phyloP scores from a whole-genome alignment of 2,329 filamentous ascomycete species.

The Penicillium sp. region DNA sequence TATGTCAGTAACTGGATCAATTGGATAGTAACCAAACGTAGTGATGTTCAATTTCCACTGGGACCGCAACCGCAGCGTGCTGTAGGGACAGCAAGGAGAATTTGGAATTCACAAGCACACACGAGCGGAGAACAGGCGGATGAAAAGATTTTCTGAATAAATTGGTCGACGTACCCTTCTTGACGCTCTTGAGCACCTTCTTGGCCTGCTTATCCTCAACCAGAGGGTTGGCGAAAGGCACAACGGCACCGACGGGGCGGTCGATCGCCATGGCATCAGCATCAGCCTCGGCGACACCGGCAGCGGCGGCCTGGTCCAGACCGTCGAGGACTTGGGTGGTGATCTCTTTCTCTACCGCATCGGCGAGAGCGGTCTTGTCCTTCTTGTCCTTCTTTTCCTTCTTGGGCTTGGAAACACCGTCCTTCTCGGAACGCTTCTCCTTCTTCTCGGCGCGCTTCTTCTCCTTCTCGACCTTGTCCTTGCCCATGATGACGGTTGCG shows the following conservation, averaged over 20 bases:
- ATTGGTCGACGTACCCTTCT: slow-evolving; percentile 48
- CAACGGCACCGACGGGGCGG: slow-evolving; percentile 50
- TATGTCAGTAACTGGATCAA: slow-evolving; percentile 23
- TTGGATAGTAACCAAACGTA: not conserved
- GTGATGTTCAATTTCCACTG: not conserved
- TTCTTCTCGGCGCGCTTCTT: slow-evolving; percentile 49
- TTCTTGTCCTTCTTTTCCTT: slow-evolving; percentile 54
- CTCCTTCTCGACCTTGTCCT: slow-evolving; percentile 52
- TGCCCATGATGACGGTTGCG: slow-evolving; percentile 45
- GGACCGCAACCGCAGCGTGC: not conserved
- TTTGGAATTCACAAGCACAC: not conserved
- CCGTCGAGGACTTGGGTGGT: slow-evolving; percentile 41
- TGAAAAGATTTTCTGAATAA: not conserved
- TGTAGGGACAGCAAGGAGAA: not conserved
- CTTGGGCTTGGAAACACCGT: slow-evolving; percentile 51
- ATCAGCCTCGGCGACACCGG: slow-evolving; percentile 26
- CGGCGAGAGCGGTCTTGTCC: slow-evolving; percentile 43
- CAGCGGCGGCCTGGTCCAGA: slow-evolving; percentile 35
- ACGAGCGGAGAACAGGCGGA: slow-evolving; percentile 1
- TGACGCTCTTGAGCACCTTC: slow-evolving; percentile 57
- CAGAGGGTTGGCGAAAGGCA: slow-evolving; percentile 55
- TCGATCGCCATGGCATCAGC: slow-evolving; percentile 34
- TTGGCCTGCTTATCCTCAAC: slow-evolving; percentile 56
- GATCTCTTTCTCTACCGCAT: slow-evolving; percentile 47
- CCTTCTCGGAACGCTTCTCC: slow-evolving; percentile 51